These are phyloP conservation scores for Carex myosuroides DNA, from an alignment of 176 grass and related monocot species.

Conservation along the genomic window DNA sequence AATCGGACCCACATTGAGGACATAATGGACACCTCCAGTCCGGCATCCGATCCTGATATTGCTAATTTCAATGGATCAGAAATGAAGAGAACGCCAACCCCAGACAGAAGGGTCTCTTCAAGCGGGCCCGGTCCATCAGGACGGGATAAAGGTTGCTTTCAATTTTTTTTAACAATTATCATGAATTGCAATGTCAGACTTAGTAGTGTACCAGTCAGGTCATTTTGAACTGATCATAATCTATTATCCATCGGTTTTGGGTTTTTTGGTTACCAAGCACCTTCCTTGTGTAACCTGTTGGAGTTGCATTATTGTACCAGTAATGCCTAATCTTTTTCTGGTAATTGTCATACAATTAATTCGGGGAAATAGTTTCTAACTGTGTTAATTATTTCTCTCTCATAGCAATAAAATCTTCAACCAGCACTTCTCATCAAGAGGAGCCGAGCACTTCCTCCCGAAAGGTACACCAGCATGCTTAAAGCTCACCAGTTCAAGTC, in stretches of 20 bases:
- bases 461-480: background rate
- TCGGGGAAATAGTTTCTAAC: background rate
- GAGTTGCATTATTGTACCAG: background rate
- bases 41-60: background rate
- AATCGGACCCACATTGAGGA: conserved; percentile 89
- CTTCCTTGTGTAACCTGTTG: background rate
- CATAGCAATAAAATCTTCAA: background rate
- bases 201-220: background rate
- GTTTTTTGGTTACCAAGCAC: background rate
- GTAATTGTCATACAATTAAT: background rate
- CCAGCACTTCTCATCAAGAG: background rate
- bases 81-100: conserved; percentile 12
- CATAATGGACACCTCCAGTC: conserved; percentile 50
- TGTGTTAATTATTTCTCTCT: background rate
- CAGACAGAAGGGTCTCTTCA: background rate
- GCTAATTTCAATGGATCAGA: conserved; percentile 22
- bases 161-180: background rate
- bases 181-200: background rate
- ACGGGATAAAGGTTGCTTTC: background rate
- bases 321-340: background rate
- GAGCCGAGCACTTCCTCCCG: background rate
- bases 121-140: background rate
- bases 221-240: background rate
- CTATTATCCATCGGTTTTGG: background rate
- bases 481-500: background rate